Evolutionary conservation across 2,329 filamentous ascomycete genomes (phyloP), one percentile per base, ranked within the genome.

Genomic region (Fusarium napiforme): DNA sequence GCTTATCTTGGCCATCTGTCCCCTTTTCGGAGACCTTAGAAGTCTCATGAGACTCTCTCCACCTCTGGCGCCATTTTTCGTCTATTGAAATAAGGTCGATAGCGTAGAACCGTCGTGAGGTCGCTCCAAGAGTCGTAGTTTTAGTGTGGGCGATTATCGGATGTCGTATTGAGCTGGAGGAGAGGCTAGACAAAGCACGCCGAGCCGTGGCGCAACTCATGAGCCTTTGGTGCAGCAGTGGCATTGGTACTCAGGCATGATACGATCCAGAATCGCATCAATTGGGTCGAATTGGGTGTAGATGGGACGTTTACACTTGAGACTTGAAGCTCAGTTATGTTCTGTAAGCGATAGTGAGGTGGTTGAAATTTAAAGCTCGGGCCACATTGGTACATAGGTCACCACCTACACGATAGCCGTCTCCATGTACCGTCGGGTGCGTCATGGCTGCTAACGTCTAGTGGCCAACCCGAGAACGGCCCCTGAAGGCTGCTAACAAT

Each of bases 21-120:
- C 74, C 59, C 55, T 64, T 68, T 18, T 58, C 72, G 39, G 72
- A 18, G 32, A 68, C 47, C 7, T 72, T 60, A 5, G 39, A 46
- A 26, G 43, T 10, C 18, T 42, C 50, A 15, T 53, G 58, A 19
- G 58, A 36, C 40, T 78, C 69, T 15, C 76, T 74, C 87, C 87
- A 89, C 71, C 77, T 80, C 46, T 82, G 78, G 7, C 85, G 85
- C 88, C 88, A 90, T 81, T 89, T 89, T 59, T 80, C 64, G 61
- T 83, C 81, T 26, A 90, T 78, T 9, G 83, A 81, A 15, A 80
- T 81, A 26, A 89, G 81, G 69, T 90, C 82, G 56, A 90, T 78
- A 23, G 84, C 82, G 55, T 85, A 85, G 65, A 75, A 79, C 72
- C 83, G 78, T 71, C 72, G 77, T 42, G 72, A 64, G 23, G 72